Percentiles rank a stretch among this genome's conserved stretches.
Evolutionary conservation across 192 early-diverging fungal species (phyloP).

Genomic region (Glomus cerebriforme): DNA sequence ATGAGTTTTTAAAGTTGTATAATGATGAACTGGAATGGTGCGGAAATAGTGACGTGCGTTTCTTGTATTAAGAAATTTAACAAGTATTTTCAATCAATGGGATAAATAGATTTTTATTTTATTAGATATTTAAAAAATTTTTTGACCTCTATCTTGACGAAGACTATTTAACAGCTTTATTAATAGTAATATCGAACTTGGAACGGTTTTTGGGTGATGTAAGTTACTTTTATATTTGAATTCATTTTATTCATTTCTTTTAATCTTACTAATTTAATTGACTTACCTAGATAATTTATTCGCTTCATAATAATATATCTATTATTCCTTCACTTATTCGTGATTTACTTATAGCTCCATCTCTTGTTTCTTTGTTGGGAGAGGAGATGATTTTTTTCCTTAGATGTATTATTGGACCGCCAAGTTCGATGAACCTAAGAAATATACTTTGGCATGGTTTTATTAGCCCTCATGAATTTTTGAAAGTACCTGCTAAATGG

Average conservation of each 20-base stretch:
- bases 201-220: constrained; percentile 31
- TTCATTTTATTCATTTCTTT: not conserved
- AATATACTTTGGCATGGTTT: constrained; percentile 39
- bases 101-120: not conserved
- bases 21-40: constrained; percentile 15
- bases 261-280: not conserved
- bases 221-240: not conserved
- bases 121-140: not conserved
- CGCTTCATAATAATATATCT: not conserved
- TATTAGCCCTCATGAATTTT: constrained; percentile 26
- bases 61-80: not conserved
- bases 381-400: constrained; percentile 21
- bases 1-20: constrained; percentile 16
- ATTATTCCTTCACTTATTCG: constrained; percentile 25
- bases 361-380: not conserved
- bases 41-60: not conserved
- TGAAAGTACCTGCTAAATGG: constrained; percentile 15
- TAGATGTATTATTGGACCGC: constrained; percentile 30
- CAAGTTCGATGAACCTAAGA: constrained; percentile 32
- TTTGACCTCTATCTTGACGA: constrained; percentile 13
- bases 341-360: constrained; percentile 12
- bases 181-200: constrained; percentile 21
- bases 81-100: not conserved
- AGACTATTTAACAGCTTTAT: constrained; percentile 20
- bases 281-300: constrained; percentile 20